A percentile compares a stretch with the other conserved stretches of the same genome.
These are phyloP conservation scores for Panus rudis DNA, from an alignment of 768 basidiomycete genomes.

Conservation along the genomic window DNA sequence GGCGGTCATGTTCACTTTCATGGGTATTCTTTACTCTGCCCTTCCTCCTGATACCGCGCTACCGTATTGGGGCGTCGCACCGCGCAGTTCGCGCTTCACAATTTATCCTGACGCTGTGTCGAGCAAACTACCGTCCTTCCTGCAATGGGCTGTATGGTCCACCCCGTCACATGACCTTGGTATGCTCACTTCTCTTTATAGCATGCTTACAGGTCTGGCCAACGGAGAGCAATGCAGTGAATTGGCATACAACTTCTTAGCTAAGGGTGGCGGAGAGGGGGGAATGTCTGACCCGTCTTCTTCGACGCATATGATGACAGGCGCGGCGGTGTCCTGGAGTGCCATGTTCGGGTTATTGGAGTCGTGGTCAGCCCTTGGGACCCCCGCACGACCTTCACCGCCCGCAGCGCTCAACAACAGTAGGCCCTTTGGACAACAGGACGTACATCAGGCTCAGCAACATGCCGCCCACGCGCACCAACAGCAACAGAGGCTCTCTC, in stretches of 20 bases:
- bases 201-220: constrained; percentile 82
- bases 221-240: constrained; percentile 83
- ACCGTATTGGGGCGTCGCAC: constrained; percentile 75
- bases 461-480: constrained; percentile 35
- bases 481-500: constrained; percentile 34
- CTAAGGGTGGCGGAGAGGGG: constrained; percentile 66
- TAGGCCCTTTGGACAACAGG: constrained; percentile 21
- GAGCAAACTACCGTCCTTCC: constrained; percentile 63
- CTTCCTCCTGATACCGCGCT: constrained; percentile 71
- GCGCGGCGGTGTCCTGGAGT: constrained; percentile 65
- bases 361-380: constrained; percentile 57
- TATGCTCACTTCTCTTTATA: constrained; percentile 76
- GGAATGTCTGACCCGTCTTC: constrained; percentile 54
- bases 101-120: constrained; percentile 52
- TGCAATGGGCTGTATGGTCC: constrained; percentile 89
- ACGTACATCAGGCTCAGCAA: constrained; percentile 26
- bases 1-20: constrained; percentile 75
- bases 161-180: constrained; percentile 66
- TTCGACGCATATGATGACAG: constrained; percentile 37
- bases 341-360: constrained; percentile 71
- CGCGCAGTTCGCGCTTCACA: constrained; percentile 33
- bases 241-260: constrained; percentile 84
- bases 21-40: constrained; percentile 71
- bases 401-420: constrained; percentile 13
- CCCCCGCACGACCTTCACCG: constrained; percentile 39